Evolutionary conservation across 257 asterid species (phyloP), one percentile per base, ranked within the genome.

Genomic region (Penstemon newberryi): DNA sequence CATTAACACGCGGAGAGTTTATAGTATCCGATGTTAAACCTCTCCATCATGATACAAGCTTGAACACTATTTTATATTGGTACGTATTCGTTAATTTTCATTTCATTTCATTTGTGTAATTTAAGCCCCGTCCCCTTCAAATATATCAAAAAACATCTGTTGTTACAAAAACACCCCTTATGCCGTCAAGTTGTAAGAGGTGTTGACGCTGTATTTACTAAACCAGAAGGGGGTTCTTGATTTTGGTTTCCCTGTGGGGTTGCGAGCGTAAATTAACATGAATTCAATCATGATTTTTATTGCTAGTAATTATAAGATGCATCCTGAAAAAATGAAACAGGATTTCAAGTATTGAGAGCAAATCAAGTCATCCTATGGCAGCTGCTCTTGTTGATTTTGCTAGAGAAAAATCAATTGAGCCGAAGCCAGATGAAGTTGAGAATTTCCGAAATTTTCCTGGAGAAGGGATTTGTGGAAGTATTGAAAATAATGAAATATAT

Each of bases 331-430:
- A 25, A 25, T 25, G 33, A 25, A 25, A 25, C 60, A 92, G 98
- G 96, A 85, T 92, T 60, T 88, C 97, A 46, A 90, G 97, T 75
- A 84, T 92, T n/a, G 98, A 92, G 70, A 78, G 88, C 76, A 92
- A 86, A 70, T 92, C 97, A 18, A 79, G 91, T 40, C 98, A 92
- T 81, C 98, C 97, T 6, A 76, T 92, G 90, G 97, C 97, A 8
- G 86, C 86, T 43, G 93, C 96, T 62, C 66, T 92, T 46, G 69
- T 87, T 4, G 96, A 86, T 45, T 82, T 68, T 67, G 95, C 90
- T 5, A 75, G 82, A 69, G 63, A 70, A 6, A 63, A 65, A 25
- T 73, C 72, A 0, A 19, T 92, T 8, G 84, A 80, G 77, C 86
- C 98, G 5, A 83, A 74, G 66, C 93, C 97, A 2, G 95, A 92